Conservation (phyloP, 495 filamentous ascomycete species). For the Cairneyella variabilis region DNA sequence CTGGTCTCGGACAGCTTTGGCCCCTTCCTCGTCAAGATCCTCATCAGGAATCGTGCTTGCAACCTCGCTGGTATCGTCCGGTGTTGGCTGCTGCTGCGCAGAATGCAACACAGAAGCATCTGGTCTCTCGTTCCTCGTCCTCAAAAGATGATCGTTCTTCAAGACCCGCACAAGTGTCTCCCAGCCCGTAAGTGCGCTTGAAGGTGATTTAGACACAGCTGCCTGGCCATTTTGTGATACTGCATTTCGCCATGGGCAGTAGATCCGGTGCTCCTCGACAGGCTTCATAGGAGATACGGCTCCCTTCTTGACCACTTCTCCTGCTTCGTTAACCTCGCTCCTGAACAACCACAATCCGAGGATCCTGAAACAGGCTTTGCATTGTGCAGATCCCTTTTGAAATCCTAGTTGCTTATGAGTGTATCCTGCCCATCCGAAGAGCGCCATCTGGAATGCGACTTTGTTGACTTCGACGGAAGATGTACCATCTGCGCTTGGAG, state of each 20-base stretch:
- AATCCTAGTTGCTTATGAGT: slow-evolving; percentile 50
- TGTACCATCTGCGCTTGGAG: slow-evolving; percentile 11
- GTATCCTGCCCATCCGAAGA: slow-evolving; percentile 83
- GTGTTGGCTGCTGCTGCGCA: too few species aligned
- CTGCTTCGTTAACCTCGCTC: slow-evolving; percentile 42
- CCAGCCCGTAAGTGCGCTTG: slow-evolving; percentile 19
- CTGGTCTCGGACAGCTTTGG: slow-evolving; percentile 38
- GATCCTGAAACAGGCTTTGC: slow-evolving; percentile 79
- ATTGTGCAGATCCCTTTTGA: slow-evolving; percentile 58
- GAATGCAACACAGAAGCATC: too few species aligned
- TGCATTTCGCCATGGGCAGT: slow-evolving; percentile 74
- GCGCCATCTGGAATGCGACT: slow-evolving; percentile 67
- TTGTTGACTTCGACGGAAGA: slow-evolving; percentile 44
- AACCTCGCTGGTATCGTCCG: slow-evolving; percentile 15
- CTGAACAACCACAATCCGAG: slow-evolving; percentile 95
- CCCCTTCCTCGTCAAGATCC: slow-evolving; percentile 39
- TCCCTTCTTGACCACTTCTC: slow-evolving; percentile 48
- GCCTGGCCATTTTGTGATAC: slow-evolving; percentile 42
- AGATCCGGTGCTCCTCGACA: slow-evolving; percentile 68
- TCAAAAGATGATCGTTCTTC: slow-evolving; percentile 24
- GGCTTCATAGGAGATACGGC: slow-evolving; percentile 65
- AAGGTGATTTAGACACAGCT: slow-evolving; percentile 1
- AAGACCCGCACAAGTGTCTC: slow-evolving; percentile 21
- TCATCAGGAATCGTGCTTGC: slow-evolving; percentile 27
- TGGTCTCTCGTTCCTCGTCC: slow-evolving; percentile 6